Conservation (phyloP, 2,329 filamentous ascomycete species). For the Penicillium glabrum region DNA sequence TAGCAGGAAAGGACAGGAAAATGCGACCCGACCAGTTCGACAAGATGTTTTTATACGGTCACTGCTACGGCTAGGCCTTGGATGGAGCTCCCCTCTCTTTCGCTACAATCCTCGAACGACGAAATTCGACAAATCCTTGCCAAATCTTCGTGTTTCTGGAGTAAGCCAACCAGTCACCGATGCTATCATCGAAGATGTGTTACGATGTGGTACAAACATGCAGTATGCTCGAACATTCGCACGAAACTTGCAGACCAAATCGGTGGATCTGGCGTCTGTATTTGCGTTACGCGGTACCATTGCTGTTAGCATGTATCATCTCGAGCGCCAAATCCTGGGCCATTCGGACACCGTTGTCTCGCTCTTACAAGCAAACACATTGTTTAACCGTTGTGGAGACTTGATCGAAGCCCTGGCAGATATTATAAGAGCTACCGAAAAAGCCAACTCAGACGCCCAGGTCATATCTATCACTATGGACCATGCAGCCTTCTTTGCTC, state of each 20-base stretch:
- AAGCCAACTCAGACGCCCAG: constrained; percentile 56
- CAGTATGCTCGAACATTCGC: constrained; percentile 38
- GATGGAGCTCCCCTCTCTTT: constrained; percentile 47
- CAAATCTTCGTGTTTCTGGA: constrained; percentile 51
- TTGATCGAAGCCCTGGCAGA: constrained; percentile 36
- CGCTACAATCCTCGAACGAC: constrained; percentile 36
- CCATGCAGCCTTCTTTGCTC: constrained; percentile 63
- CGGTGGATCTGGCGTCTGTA: constrained; percentile 30
- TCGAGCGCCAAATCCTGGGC: constrained; percentile 36
- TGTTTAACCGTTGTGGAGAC: constrained; percentile 41
- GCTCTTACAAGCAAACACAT: constrained; percentile 37
- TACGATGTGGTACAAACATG: constrained; percentile 39
- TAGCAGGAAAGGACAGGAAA: constrained; percentile 17
- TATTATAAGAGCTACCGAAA: constrained; percentile 49
- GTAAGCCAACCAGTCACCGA: constrained; percentile 47
- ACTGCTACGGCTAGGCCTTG: constrained; percentile 42
- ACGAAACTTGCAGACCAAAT: constrained; percentile 25
- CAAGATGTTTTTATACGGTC: constrained; percentile 41
- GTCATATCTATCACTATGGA: constrained; percentile 63
- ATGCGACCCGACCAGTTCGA: constrained; percentile 33
- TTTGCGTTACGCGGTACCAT: constrained; percentile 36
- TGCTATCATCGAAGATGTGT: constrained; percentile 29
- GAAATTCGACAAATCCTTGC: constrained; percentile 42
- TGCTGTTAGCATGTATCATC: constrained; percentile 36
- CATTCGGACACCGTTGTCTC: constrained; percentile 29